These are phyloP conservation scores for Debaryomyces singareniensis DNA, from an alignment of 1,139 yeast genomes.

Conservation along the genomic window DNA sequence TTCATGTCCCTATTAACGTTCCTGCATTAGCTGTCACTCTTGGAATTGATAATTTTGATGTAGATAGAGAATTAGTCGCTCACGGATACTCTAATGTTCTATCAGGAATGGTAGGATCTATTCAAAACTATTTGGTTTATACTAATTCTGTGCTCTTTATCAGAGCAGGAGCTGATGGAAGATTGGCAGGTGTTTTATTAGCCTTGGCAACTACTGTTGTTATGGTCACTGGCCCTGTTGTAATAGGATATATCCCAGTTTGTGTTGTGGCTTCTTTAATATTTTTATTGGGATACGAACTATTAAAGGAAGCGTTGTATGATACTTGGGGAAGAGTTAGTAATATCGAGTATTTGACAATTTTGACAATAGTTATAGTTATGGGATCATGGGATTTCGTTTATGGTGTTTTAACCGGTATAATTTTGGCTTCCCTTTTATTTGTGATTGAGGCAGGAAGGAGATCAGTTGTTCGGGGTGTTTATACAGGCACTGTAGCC, in stretches of 20 bases:
- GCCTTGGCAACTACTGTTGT: slow-evolving; percentile 76
- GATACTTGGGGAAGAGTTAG: slow-evolving; percentile 80
- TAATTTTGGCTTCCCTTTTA: slow-evolving; percentile 82
- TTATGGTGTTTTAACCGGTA: slow-evolving; percentile 85
- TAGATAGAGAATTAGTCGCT: slow-evolving; percentile 87
- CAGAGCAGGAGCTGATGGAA: slow-evolving; percentile 88
- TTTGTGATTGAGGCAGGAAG: slow-evolving; percentile 89
- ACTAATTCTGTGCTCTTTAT: slow-evolving; percentile 89
- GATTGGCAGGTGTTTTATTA: slow-evolving; percentile 80
- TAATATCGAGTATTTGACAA: slow-evolving; percentile 75
- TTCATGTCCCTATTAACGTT: slow-evolving; percentile 95
- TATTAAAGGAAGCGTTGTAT: slow-evolving; percentile 74
- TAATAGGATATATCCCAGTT: slow-evolving; percentile 91
- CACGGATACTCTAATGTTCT: slow-evolving; percentile 90
- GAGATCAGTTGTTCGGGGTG: slow-evolving; percentile 73
- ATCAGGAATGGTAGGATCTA: slow-evolving; percentile 80
- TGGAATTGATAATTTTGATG: slow-evolving; percentile 81
- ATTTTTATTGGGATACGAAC: slow-evolving; percentile 83
- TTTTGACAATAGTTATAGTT: slow-evolving; percentile 74
- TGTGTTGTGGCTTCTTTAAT: slow-evolving; percentile 93
- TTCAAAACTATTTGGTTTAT: slow-evolving; percentile 90
- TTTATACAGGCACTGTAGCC: slow-evolving; percentile 83
- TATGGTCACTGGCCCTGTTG: slow-evolving; percentile 83
- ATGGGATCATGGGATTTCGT: slow-evolving; percentile 98
- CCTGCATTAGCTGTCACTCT: slow-evolving; percentile 93